phyloP scores from a whole-genome alignment of 2,329 filamentous ascomycete species.

The Xylaria arbuscula region DNA sequence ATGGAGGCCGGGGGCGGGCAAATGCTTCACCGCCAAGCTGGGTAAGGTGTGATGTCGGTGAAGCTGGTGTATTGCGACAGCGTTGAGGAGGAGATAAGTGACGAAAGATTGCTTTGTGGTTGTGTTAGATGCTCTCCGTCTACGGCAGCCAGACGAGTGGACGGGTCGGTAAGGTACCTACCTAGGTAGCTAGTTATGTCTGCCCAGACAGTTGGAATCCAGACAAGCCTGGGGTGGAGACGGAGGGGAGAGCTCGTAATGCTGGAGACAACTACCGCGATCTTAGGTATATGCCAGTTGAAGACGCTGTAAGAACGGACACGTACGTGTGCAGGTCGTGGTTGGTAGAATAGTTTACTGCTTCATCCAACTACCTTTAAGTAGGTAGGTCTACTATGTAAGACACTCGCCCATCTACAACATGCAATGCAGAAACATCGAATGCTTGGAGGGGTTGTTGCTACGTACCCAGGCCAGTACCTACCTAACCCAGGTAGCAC shows the following conservation, averaged over 20 bases:
- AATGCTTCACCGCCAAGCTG: neutral
- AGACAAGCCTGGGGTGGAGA: neutral
- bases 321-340: too few relatives aligned
- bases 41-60: neutral
- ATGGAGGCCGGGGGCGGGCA: neutral
- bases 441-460: slow-evolving; percentile 7
- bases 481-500: too few relatives aligned
- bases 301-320: slow-evolving; percentile 5
- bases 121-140: slow-evolving; percentile 1
- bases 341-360: neutral
- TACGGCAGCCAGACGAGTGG: neutral
- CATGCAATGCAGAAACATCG: neutral
- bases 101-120: neutral
- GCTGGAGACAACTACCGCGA: slow-evolving; percentile 2
- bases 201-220: neutral
- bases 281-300: neutral
- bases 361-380: too few relatives aligned
- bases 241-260: neutral
- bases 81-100: neutral
- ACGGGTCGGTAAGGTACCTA: neutral
- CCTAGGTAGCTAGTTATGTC: neutral
- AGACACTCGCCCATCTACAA: neutral
- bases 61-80: neutral
- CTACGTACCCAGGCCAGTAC: neutral
- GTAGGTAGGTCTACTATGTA: neutral